Base-by-base conservation (phyloP, 2,329 filamentous ascomycete genomes). In the Fusarium caatingaense region DNA sequence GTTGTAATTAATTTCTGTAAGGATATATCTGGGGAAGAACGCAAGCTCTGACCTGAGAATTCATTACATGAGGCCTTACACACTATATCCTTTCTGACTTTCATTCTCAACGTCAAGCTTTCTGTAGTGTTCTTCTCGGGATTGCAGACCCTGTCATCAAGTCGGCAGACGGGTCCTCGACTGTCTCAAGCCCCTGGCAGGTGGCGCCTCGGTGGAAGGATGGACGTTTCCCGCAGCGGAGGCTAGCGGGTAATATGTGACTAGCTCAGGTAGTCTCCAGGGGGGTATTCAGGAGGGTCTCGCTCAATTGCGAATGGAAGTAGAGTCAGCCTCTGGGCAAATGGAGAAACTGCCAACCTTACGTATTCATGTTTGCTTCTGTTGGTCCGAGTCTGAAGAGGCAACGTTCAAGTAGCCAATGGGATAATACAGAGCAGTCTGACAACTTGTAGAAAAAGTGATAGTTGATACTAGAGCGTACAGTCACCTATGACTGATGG, bases 311-410 rank as follows among this genome's bases (percentile, higher is more conserved):
- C 23, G 30, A 28, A 37, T 37, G 20, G 20, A 32, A 28, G 45
- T 25, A 25, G 10, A 25, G 23, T n/a, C 21, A 27, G 53, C 25
- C 7, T 56, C 28, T 48, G 53, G 44, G 18, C 23, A 30, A 51
- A 21, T 20, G 28, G 28, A 55, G 27, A 55, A 34, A 41, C 42
- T 44, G 42, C 37, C 40, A 20, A 40, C 28, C 18, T 57, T 18
- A 12, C 8, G 15, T 34, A 15, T n/a, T 49, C 10, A 47, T 69
- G 37, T 54, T 66, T 69, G 46, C 49, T 69, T 67, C 50, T 70
- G 48, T 49, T 51, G 32, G 47, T 5, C 27, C 25, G 53, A 42
- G 46, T 42, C 41, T 53, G 44, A 46, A 45, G 27, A 55, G 48
- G 40, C 40, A 44, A 59, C 18, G 37, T 23, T 45, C 23, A 18